phyloP scores from a whole-genome alignment of 2,329 filamentous ascomycete genomes.

The Graphium sp. region DNA sequence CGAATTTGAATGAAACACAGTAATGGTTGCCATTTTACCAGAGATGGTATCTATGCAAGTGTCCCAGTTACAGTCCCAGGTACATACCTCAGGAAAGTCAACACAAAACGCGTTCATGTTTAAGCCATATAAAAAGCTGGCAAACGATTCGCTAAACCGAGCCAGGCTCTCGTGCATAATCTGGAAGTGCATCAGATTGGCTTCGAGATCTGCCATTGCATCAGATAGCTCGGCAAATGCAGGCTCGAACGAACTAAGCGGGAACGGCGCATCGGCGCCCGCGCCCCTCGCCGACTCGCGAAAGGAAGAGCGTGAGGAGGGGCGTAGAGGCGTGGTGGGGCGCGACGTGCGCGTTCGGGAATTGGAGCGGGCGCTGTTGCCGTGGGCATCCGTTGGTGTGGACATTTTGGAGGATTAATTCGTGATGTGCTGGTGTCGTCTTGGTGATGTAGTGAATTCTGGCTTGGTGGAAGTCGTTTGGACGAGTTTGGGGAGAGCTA shows the following conservation, averaged over 20 bases:
- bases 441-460: too few species aligned
- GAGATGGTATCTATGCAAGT: conserved; percentile 5
- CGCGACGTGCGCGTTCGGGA: conserved; percentile 52
- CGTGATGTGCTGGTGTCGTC: too few species aligned
- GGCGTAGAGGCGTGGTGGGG: conserved; percentile 60
- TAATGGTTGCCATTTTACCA: conserved; percentile 1
- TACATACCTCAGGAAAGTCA: conserved; percentile 75
- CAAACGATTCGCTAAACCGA: conserved; percentile 91
- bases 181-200: conserved; percentile 94
- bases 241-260: conserved; percentile 71
- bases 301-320: conserved; percentile 4
- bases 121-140: conserved; percentile 83
- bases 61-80: not conserved
- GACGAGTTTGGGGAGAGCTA: too few species aligned
- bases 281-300: conserved; percentile 53
- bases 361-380: conserved; percentile 24
- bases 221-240: conserved; percentile 88
- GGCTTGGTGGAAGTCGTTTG: too few species aligned
- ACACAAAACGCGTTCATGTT: conserved; percentile 99
- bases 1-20: not conserved
- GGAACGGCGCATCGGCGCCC: conserved; percentile 37
- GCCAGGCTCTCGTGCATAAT: conserved; percentile 90
- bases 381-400: conserved; percentile 13
- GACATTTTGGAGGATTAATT: too few species aligned
- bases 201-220: conserved; percentile 86